Evolutionary conservation across 352 stramenopile species (phyloP), one percentile per base, ranked within the genome.

Genomic region (Blastocystis sp.): DNA sequence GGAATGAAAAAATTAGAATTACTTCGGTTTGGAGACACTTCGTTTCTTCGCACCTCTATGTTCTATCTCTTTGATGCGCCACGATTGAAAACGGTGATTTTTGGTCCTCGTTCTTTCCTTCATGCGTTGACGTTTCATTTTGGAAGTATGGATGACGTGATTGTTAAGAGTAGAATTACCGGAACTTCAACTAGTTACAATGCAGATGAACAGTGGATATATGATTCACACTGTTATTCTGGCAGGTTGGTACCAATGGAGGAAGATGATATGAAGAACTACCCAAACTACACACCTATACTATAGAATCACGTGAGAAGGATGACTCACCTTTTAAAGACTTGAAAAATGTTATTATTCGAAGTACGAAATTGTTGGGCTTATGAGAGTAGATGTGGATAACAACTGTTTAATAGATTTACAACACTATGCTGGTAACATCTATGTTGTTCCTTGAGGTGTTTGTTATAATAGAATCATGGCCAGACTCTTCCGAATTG

Each of bases 381-480:
- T 11, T 40, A 13, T 53, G 24, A 59, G 37, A 17, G 6, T 62
- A 81, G 70, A 81, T 37, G 44, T 81, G 24, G 22, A 81, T 64
- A 81, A 4, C n/a, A n/a, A 42, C 11, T 53, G 40, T 81, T 15
- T 81, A 11, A n/a, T n/a, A 42, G 15, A 42, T 17, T 64, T 81
- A 40, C 15, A n/a, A 33, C 19, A 13, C 15, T 81, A 62, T 40
- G 11, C 17, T 27, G 24, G 5, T 15, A 81, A 60, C 44, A 60
- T 40, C 15, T 81, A 62, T 60, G 44, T 60, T 60, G 44, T 81
- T n/a, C 37, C 40, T 13, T 81, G 17, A 30, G 17, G 37, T 81
- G 42, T 81, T 60, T 81, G 42, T 81, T 64, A 64, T 35, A 64
- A 64, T 64, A 35, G n/a, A 58, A 57, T 27, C 54, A 79, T 79